Evolutionary conservation across 805 yeast species (phyloP).

Genomic region (Suhomyces sp.): DNA sequence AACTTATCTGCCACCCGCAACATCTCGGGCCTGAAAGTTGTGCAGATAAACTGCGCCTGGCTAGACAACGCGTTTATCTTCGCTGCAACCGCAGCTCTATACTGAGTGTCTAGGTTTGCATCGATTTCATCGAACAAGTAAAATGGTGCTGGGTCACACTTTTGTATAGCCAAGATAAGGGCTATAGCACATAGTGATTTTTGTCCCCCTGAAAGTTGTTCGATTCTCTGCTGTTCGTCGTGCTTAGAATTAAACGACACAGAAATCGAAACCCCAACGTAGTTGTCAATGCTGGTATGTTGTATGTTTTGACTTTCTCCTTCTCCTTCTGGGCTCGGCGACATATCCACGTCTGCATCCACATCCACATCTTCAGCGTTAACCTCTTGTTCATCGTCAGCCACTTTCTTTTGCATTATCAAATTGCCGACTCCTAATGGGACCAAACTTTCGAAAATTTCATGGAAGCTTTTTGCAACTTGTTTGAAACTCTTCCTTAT

Average conservation of each 20-base stretch:
- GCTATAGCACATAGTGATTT: slow-evolving; percentile 96
- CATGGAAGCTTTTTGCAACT: slow-evolving; percentile 69
- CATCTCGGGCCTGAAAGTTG: slow-evolving; percentile 94
- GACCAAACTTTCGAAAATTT: slow-evolving; percentile 75
- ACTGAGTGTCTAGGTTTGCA: slow-evolving; percentile 91
- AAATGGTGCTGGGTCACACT: slow-evolving; percentile 95
- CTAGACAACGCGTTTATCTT: slow-evolving; percentile 62
- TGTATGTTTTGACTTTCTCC: slow-evolving; percentile 9
- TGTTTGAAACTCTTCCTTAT: slow-evolving; percentile 73
- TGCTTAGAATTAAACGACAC: slow-evolving; percentile 86
- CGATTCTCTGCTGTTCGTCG: slow-evolving; percentile 83
- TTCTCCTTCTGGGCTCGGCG: slow-evolving; percentile 13
- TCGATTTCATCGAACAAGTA: slow-evolving; percentile 95
- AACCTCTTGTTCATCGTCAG: slow-evolving; percentile 4
- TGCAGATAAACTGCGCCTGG: slow-evolving; percentile 88
- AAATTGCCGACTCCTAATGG: slow-evolving; percentile 79
- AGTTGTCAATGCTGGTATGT: slow-evolving; percentile 46
- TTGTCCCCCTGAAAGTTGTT: slow-evolving; percentile 95
- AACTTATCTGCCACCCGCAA: slow-evolving; percentile 80
- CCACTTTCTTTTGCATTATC: slow-evolving; percentile 52
- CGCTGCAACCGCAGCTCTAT: slow-evolving; percentile 80
- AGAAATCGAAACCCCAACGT: slow-evolving; percentile 77
- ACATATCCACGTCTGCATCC: slow-evolving; percentile 9
- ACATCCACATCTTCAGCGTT: slow-evolving; percentile 14
- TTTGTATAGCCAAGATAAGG: slow-evolving; percentile 87